Percentiles rank a stretch among this genome's conserved stretches.
phyloP scores from a whole-genome alignment of 2,329 filamentous ascomycete genomes.

The Colletotrichum sp. region DNA sequence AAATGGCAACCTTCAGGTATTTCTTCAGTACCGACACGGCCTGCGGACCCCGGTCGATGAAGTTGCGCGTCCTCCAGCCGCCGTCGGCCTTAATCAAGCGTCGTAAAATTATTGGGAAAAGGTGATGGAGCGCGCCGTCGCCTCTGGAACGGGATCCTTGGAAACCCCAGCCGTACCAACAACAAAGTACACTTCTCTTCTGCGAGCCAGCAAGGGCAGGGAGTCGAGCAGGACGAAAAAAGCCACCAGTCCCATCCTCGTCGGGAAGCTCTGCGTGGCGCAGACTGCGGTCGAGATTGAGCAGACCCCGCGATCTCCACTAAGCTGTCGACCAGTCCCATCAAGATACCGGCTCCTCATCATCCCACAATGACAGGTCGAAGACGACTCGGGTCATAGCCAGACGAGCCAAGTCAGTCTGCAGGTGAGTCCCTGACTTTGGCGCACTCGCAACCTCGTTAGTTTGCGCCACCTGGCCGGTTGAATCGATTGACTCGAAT shows the following conservation, averaged over 20 bases:
- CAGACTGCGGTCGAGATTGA: background rate
- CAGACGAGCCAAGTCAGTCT: background rate
- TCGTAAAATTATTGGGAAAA: background rate
- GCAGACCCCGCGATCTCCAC: constrained; percentile 15
- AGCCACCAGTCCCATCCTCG: background rate
- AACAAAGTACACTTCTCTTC: background rate
- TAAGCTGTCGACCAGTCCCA: background rate
- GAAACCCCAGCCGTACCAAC: background rate
- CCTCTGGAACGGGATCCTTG: background rate
- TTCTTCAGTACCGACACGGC: background rate
- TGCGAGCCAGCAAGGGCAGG: background rate
- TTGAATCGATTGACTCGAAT: background rate
- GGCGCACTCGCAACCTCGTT: background rate
- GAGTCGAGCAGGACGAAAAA: background rate
- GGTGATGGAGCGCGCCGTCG: background rate
- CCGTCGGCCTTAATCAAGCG: background rate
- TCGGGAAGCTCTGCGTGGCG: constrained; percentile 5
- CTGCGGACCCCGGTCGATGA: background rate
- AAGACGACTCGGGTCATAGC: background rate
- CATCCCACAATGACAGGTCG: background rate
- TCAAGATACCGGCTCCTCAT: background rate
- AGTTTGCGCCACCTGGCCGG: background rate
- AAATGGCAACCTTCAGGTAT: background rate
- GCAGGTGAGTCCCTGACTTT: background rate
- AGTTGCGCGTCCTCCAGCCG: background rate